Evolutionary conservation across 2,329 filamentous ascomycete species (phyloP).

Genomic region (Xylaria sp.): DNA sequence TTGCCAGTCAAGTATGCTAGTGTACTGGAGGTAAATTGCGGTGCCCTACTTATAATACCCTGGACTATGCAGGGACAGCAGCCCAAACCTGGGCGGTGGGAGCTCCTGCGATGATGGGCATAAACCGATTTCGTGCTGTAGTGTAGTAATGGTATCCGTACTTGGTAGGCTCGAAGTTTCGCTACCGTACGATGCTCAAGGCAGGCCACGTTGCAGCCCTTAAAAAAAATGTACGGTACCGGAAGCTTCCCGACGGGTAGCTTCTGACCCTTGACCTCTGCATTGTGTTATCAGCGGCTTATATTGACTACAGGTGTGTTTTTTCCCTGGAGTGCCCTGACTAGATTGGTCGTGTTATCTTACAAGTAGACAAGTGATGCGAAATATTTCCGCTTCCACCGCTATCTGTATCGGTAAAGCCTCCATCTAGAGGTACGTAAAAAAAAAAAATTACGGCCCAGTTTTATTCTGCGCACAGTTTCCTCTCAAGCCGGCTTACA

Average conservation of each 20-base stretch:
- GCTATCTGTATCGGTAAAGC: neutral
- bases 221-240: constrained; percentile 36
- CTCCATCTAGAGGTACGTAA: neutral
- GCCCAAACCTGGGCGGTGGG: neutral
- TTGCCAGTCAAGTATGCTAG: neutral
- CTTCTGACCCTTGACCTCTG: constrained; percentile 27
- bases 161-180: constrained; percentile 25
- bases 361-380: neutral
- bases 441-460: neutral
- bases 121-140: constrained; percentile 24
- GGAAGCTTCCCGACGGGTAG: constrained; percentile 40
- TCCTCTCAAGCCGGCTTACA: neutral
- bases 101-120: constrained; percentile 13
- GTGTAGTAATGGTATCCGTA: constrained; percentile 25
- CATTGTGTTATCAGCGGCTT: constrained; percentile 26
- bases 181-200: constrained; percentile 29
- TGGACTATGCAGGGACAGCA: neutral
- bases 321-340: constrained; percentile 10
- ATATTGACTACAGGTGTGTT: constrained; percentile 20
- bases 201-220: constrained; percentile 38
- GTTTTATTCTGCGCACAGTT: neutral
- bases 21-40: constrained; percentile 6
- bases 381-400: neutral
- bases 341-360: constrained; percentile 13
- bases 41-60: neutral